Evolutionary conservation across 1,284 basidiomycete genomes (phyloP).

Genomic region (Pseudozyma pruni): DNA sequence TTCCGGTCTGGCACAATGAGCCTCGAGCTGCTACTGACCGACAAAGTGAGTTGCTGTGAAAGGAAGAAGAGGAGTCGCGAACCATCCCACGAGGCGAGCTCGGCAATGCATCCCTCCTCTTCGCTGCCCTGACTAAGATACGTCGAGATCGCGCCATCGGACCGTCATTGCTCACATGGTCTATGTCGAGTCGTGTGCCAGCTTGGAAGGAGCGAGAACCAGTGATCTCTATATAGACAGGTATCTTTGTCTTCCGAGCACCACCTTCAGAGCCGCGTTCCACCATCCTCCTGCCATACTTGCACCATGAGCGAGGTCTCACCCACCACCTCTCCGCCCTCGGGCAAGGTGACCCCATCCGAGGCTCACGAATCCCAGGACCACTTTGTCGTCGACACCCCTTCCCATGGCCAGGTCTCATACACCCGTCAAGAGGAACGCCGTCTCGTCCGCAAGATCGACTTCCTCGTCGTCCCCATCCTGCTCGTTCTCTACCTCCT

Average conservation of each 20-base stretch:
- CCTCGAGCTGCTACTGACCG: too few relatives aligned
- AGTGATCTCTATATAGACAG: not conserved
- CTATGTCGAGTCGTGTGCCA: not conserved
- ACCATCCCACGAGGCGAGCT: conserved; percentile 7
- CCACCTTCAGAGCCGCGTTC: too few relatives aligned
- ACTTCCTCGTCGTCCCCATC: conserved; percentile 54
- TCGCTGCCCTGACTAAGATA: conserved; percentile 18
- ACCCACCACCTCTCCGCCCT: conserved; percentile 14
- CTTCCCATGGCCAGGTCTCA: conserved; percentile 17
- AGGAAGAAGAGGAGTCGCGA: too few relatives aligned
- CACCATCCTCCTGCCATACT: not conserved
- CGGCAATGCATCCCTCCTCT: conserved; percentile 5
- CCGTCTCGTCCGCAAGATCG: conserved; percentile 54
- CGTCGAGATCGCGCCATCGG: conserved; percentile 8
- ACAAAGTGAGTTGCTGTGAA: too few relatives aligned
- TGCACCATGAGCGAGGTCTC: conserved; percentile 22
- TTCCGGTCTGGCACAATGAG: too few relatives aligned
- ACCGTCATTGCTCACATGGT: not conserved
- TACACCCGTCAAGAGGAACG: conserved; percentile 55
- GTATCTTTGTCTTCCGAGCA: too few relatives aligned
- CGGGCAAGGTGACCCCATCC: conserved; percentile 14
- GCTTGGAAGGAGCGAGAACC: too few relatives aligned
- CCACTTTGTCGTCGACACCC: conserved; percentile 12
- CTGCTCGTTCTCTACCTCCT: conserved; percentile 46
- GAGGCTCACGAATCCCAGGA: conserved; percentile 18